A percentile compares a stretch with the other conserved stretches of the same genome.
These are phyloP conservation scores for Kickxella alabastrina DNA, from an alignment of 192 early-diverging fungal species.

Conservation along the genomic window DNA sequence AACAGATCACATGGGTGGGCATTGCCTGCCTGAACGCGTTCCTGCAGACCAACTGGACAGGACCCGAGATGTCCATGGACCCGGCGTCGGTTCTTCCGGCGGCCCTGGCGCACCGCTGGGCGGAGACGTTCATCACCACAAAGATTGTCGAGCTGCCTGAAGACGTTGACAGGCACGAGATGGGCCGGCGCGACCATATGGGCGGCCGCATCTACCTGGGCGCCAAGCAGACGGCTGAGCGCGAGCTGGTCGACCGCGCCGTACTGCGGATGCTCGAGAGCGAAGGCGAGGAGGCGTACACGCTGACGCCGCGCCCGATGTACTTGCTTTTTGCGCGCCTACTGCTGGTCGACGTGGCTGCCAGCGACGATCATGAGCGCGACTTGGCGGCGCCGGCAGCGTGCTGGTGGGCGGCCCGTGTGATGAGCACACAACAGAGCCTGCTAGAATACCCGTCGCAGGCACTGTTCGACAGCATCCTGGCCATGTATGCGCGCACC, in stretches of 20 bases:
- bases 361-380: conserved; percentile 8
- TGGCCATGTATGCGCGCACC: conserved; percentile 10
- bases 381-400: conserved; percentile 28
- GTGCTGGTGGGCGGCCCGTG: conserved; percentile 74
- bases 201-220: conserved; percentile 39
- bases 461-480: conserved; percentile 56
- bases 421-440: conserved; percentile 71
- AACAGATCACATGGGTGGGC: conserved; percentile 50
- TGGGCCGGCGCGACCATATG: conserved; percentile 39
- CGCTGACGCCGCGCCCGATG: conserved; percentile 64
- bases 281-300: conserved; percentile 85
- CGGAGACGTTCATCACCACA: conserved; percentile 26
- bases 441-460: conserved; percentile 47
- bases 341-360: conserved; percentile 59
- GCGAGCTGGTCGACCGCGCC: conserved; percentile 17
- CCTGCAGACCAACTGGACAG: conserved; percentile 86
- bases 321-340: conserved; percentile 64
- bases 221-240: conserved; percentile 33
- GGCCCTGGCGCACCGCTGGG: conserved; percentile 15
- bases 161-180: conserved; percentile 38
- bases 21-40: conserved; percentile 75
- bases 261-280: conserved; percentile 56
- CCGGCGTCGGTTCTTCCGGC: conserved; percentile 57
- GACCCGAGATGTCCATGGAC: conserved; percentile 66
- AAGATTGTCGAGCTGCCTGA: conserved; percentile 34